Evolutionary conservation across 345 rosid species (phyloP).

Genomic region (Carallia pectinifolia): DNA sequence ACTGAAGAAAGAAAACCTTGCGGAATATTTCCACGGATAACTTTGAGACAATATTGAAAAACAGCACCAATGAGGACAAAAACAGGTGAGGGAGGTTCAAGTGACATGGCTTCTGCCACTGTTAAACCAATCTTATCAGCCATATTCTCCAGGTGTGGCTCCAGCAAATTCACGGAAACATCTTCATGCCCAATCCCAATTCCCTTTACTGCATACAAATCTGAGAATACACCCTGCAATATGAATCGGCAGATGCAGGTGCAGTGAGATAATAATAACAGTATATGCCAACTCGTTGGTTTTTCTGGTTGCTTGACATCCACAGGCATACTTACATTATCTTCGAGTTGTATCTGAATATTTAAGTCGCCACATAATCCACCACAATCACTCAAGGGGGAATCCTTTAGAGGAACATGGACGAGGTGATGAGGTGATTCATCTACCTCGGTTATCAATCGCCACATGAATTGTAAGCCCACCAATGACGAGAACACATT

Average conservation of each 20-base stretch:
- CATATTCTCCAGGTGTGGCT: conserved; percentile 60
- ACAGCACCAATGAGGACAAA: conserved; percentile 79
- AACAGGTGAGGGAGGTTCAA: conserved; percentile 87
- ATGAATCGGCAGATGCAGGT: conserved; percentile 15
- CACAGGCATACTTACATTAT: conserved; percentile 49
- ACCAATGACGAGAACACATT: conserved; percentile 89
- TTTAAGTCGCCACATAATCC: conserved; percentile 86
- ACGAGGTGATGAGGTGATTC: conserved; percentile 72
- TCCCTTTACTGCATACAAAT: conserved; percentile 84
- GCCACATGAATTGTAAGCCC: conserved; percentile 90
- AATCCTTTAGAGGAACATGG: conserved; percentile 88
- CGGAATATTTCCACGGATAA: conserved; percentile 69
- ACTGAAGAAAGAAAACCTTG: conserved; percentile 56
- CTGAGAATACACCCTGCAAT: conserved; percentile 84
- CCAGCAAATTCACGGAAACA: conserved; percentile 76
- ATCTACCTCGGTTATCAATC: conserved; percentile 52
- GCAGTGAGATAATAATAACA: conserved; percentile 12
- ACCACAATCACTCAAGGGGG: conserved; percentile 90
- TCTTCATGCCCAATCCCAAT: conserved; percentile 77
- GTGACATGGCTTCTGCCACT: conserved; percentile 97
- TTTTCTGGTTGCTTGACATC: conserved; percentile 4
- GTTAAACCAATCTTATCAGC: conserved; percentile 76
- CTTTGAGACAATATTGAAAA: conserved; percentile 64
- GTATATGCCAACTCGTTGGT: not conserved
- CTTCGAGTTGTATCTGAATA: conserved; percentile 78